Percentiles rank a stretch among this genome's conserved stretches.
These are phyloP conservation scores for Xerocomus cyaneibrunnescens DNA, from an alignment of 1,284 basidiomycete species.

Conservation along the genomic window DNA sequence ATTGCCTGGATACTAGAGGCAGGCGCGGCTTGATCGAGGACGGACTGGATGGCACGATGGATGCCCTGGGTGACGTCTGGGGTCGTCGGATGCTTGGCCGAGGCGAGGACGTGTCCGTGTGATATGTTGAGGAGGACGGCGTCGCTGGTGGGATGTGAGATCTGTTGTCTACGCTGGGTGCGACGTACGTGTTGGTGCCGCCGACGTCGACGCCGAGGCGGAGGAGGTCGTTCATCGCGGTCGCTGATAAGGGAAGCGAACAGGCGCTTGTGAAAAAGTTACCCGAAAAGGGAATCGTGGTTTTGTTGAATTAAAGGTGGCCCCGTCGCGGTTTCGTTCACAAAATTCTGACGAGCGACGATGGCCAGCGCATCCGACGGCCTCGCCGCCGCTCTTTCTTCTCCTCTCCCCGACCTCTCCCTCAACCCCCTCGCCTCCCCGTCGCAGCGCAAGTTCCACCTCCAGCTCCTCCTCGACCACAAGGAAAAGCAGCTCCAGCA, in stretches of 20 bases:
- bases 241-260: no score
- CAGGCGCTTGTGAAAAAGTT: constrained; percentile 20
- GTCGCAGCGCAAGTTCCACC: constrained; percentile 69
- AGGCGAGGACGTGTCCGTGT: constrained; percentile 29
- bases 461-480: constrained; percentile 79
- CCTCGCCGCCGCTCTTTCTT: constrained; percentile 20
- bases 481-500: constrained; percentile 91
- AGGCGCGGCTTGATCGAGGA: constrained; percentile 29
- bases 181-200: constrained; percentile 38
- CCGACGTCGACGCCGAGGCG: constrained; percentile 40
- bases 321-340: no score
- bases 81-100: constrained; percentile 39
- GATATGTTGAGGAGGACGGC: constrained; percentile 35
- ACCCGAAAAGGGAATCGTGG: constrained; percentile 4
- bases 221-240: neutral
- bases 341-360: constrained; percentile 1
- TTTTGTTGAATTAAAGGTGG: neutral
- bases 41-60: constrained; percentile 31
- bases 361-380: constrained; percentile 36
- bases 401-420: constrained; percentile 28
- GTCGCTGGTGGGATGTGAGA: constrained; percentile 28
- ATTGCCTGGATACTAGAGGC: constrained; percentile 32
- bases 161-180: neutral
- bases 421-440: constrained; percentile 43
- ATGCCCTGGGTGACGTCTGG: constrained; percentile 38